Evolutionary conservation across 2,329 filamentous ascomycete species (phyloP), one percentile per base, ranked within the genome.

Genomic region (Penicillium sp.): DNA sequence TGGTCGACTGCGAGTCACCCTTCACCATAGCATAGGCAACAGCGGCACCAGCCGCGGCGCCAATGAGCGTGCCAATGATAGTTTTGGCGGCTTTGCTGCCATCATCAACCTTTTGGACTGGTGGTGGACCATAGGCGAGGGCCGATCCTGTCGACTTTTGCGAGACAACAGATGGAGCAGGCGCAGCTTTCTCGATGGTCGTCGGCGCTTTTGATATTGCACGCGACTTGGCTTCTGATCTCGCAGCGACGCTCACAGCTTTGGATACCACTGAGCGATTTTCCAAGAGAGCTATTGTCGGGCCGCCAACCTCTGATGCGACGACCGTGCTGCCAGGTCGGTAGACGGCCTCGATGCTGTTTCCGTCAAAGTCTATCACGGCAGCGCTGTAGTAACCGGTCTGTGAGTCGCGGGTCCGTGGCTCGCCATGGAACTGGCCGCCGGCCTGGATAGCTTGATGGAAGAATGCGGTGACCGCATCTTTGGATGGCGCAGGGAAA

Each of bases 341-440:
- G 73, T 87, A 90, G 53, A 93, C 86, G 33, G 91, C 89, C 72
- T 95, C 91, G 73, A 96, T 87, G 68, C 85, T 90, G 79, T 96
- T 96, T 54, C 91, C 91, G 78, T 96, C 92, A 57, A 91, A 84
- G 76, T 96, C 92, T 62, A 87, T 84, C 43, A 92, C 79, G 6
- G 85, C 85, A 52, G 86, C 85, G 64, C 86, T 88, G 77, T 87
- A 82, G 79, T 86, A 80, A 76, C 84, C 78, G 70, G 80, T 79
- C 3, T 83, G 79, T 19, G 80, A 76, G 71, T 84, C 83, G 59
- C 85, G 80, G 71, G 79, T 70, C 68, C 81, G 80, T 68, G 84
- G 85, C 52, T 85, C 80, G 37, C 84, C 84, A 69, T 86, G 84
- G 26, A 85, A 82, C 62, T 81, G 81, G 19, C 82, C 86, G 53